Evolutionary conservation across 2,329 filamentous ascomycete species (phyloP).

Genomic region (Epichloe glyceriae): DNA sequence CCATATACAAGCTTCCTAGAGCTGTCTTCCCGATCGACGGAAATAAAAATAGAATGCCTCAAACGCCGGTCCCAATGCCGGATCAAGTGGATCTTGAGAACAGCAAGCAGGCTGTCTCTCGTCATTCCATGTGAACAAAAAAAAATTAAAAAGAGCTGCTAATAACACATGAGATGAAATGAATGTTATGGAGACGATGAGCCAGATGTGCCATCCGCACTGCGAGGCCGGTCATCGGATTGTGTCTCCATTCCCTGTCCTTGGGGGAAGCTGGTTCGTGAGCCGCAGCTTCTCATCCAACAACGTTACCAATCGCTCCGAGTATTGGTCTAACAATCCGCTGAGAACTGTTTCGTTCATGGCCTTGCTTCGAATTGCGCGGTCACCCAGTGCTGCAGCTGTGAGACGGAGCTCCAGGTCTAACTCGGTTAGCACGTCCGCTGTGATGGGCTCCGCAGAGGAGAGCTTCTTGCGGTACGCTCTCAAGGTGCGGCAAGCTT

Average conservation of each 20-base stretch:
- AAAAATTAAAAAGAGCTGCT: neutral
- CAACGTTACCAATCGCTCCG: slow-evolving; percentile 55
- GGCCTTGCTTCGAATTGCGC: slow-evolving; percentile 38
- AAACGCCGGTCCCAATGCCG: slow-evolving; percentile 5
- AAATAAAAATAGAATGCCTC: neutral
- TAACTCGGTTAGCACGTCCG: slow-evolving; percentile 46
- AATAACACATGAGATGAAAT: slow-evolving; percentile 5
- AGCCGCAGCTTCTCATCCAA: slow-evolving; percentile 58
- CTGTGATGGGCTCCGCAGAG: slow-evolving; percentile 41
- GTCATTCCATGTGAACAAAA: neutral
- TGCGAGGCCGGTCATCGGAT: slow-evolving; percentile 19
- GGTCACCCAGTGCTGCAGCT: slow-evolving; percentile 44
- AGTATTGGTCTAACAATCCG: slow-evolving; percentile 62
- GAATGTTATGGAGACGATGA: slow-evolving; percentile 21
- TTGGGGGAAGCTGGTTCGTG: slow-evolving; percentile 20
- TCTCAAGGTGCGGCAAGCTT: slow-evolving; percentile 48
- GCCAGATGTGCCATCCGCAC: slow-evolving; percentile 21
- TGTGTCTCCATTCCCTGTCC: slow-evolving; percentile 17
- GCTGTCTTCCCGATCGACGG: neutral
- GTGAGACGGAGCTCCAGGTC: slow-evolving; percentile 53
- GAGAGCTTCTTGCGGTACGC: slow-evolving; percentile 51
- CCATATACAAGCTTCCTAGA: slow-evolving; percentile 4
- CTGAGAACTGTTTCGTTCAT: slow-evolving; percentile 46
- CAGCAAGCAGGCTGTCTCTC: neutral
- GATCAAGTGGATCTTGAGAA: neutral